Evolutionary conservation across 805 yeast genomes (phyloP), one percentile per base, ranked within the genome.

Genomic region (Lipomyces lipofer): DNA sequence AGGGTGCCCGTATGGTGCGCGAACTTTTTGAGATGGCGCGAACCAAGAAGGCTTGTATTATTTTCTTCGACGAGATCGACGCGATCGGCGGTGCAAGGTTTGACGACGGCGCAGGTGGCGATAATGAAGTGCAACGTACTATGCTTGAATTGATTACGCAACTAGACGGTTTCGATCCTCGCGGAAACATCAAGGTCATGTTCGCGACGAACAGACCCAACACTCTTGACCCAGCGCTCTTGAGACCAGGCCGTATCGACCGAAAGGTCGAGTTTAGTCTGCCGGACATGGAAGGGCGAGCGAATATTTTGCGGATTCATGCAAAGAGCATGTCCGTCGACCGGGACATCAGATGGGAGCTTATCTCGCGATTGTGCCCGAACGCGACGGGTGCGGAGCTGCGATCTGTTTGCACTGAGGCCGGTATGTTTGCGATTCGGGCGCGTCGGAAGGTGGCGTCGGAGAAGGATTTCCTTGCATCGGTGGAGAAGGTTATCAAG

Each of bases 71-170:
- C 74, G 99, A 94, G 77, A 85, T 94, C 63, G 99, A 94, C 75
- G 99, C 99, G 35, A 89, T 94, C 71, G 99, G 99, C 63, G 99
- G 99, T 39, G 98, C 98, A n/a, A 85, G 99, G 72, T 94, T 94
- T 70, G 99, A 94, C 72, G 99, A 94, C 71, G 98, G 98, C 67
- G 98, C 98, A 9, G 98, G 64, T 21, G 98, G 98, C 68, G 99
- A 94, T 73, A 94, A 92, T 70, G 99, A 94, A 75, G 99, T 94
- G 51, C 99, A 94, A 75, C 83, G 99, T 77, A 94, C 99, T 43
- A 94, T 94, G 99, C 80, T 94, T 81, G 99, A 94, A 73, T 82
- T 94, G 66, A 94, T 94, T 68, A 90, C 98, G 40, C 99, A 94
- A 72, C 78, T 94, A 69, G 99, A 94, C 72, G 99, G 99, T 51